Evolutionary conservation across 1,139 yeast species (phyloP), one percentile per base, ranked within the genome.

Genomic region (Pichia sp.): DNA sequence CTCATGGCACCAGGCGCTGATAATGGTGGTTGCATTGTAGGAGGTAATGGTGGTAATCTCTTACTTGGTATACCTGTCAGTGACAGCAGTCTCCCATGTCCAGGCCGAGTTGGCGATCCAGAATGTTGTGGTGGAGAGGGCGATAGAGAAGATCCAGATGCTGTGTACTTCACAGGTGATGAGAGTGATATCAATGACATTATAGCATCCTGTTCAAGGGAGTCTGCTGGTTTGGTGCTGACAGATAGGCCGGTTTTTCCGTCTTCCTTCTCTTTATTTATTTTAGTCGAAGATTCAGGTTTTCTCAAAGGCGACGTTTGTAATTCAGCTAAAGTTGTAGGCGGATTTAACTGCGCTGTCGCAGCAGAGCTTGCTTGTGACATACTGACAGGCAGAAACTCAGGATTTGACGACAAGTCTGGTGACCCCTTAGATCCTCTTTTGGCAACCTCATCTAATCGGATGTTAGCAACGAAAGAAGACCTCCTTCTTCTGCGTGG

Each of bases 181-280:
- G 73, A 67, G 16, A 70, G 56, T 23, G 71, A 66, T 54, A 70
- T 69, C 34, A 70, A 58, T 13, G 72, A 68, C 59, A 69, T 60
- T n/a, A 69, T 62, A 11, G 72, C 72, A 45, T 69, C 72, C 49
- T 68, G 68, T 52, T 70, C 73, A 45, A 62, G 57, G 45, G 59
- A 52, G 26, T 62, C 64, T 5, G 50, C 40, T 13, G 52, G n/a
- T 34, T 49, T 15, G 7, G 36, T 42, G n/a, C 38, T 45, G 7
- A 50, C 15, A 6, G 49, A 29, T 13, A 47, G n/a, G 10, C 36
- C 38, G 11, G 31, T 13, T 30, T 45, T 29, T 47, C 7, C 15
- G 10, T 13, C 45, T 38, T 11, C 19, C 31, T 11, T 41, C 19
- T 15, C 8, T 11, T 19, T 44, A n/a, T 11, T 32, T 26, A 11